phyloP scores from a whole-genome alignment of 192 early-diverging fungal species.

The Coemansia sp. region DNA sequence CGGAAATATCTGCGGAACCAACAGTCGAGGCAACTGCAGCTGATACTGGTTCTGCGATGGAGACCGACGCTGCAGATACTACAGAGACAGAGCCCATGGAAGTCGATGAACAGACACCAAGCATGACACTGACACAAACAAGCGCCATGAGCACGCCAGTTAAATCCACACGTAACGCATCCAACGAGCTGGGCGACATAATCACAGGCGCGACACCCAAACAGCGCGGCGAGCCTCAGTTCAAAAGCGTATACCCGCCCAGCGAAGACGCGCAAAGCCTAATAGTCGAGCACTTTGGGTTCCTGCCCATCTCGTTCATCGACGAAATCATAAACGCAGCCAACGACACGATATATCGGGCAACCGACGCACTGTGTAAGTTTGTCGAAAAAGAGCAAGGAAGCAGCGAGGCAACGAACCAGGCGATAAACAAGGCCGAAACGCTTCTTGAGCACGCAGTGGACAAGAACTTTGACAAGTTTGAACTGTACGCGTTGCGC shows the following conservation, averaged over 20 bases:
- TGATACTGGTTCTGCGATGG: not conserved
- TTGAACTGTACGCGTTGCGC: slow-evolving; percentile 73
- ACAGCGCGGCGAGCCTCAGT: slow-evolving; percentile 27
- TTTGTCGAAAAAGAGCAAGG: slow-evolving; percentile 65
- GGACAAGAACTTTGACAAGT: slow-evolving; percentile 81
- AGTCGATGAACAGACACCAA: not conserved
- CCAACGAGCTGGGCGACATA: slow-evolving; percentile 15
- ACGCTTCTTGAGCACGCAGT: slow-evolving; percentile 76
- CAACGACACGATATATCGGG: slow-evolving; percentile 72
- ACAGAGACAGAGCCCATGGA: not conserved
- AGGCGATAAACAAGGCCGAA: slow-evolving; percentile 70
- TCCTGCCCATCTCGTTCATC: slow-evolving; percentile 74
- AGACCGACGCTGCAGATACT: not conserved
- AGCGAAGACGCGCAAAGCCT: slow-evolving; percentile 49
- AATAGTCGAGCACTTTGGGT: slow-evolving; percentile 79
- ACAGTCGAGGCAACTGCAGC: not conserved
- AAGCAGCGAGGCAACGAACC: slow-evolving; percentile 44
- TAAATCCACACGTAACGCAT: not conserved
- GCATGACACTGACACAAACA: not conserved
- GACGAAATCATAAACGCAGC: slow-evolving; percentile 80
- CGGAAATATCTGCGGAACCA: not conserved
- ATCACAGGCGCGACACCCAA: slow-evolving; percentile 44
- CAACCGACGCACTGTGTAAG: slow-evolving; percentile 65
- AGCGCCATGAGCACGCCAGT: not conserved
- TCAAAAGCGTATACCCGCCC: slow-evolving; percentile 50